These are phyloP conservation scores for Colletotrichum coccodes DNA, from an alignment of 2,329 filamentous ascomycete species.

Conservation along the genomic window DNA sequence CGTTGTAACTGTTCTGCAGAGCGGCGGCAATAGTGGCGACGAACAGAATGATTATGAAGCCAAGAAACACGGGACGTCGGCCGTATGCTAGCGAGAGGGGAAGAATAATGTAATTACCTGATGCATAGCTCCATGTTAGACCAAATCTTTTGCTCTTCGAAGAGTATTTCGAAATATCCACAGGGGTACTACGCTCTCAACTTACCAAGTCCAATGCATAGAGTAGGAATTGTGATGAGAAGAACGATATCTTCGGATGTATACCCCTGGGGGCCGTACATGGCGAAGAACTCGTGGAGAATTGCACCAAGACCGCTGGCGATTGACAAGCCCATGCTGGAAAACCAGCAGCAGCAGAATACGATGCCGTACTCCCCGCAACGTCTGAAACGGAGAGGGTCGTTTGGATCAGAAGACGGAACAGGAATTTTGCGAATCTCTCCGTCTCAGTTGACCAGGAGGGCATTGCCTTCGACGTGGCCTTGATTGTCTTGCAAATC, in stretches of 20 bases:
- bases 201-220: constrained; percentile 49
- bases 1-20: constrained; percentile 42
- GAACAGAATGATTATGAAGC: constrained; percentile 43
- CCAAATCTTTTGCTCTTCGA: no score
- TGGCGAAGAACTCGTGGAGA: constrained; percentile 43
- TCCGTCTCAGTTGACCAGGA: constrained; percentile 29
- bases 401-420: constrained; percentile 36
- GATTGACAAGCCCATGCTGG: constrained; percentile 52
- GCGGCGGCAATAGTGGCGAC: constrained; percentile 46
- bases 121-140: background rate
- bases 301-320: constrained; percentile 59
- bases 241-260: constrained; percentile 41
- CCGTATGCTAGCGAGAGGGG: constrained; percentile 50
- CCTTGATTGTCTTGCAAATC: background rate
- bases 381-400: constrained; percentile 38
- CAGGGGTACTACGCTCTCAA: no score
- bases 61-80: constrained; percentile 46
- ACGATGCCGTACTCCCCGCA: constrained; percentile 38
- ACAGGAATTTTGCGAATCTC: constrained; percentile 35
- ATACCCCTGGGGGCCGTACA: constrained; percentile 41
- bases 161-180: no score
- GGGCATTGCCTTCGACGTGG: constrained; percentile 29
- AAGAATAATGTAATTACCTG: constrained; percentile 47
- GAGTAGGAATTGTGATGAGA: constrained; percentile 48
- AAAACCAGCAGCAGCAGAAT: constrained; percentile 42